phyloP scores from a whole-genome alignment of 2,329 filamentous ascomycete genomes.

The Trichoderma semiorbis region DNA sequence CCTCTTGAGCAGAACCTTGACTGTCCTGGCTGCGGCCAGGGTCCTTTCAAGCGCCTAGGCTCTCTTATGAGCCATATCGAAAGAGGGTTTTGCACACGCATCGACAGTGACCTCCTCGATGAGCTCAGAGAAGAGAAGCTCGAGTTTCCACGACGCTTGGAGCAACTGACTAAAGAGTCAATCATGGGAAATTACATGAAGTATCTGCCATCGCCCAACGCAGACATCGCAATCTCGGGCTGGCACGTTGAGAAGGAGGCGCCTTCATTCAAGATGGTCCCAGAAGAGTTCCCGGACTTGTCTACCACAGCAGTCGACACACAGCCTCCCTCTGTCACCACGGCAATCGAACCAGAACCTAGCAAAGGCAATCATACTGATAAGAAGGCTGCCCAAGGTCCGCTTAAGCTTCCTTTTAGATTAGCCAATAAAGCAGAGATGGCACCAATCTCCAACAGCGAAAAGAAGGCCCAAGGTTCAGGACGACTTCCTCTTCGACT shows the following conservation, averaged over 20 bases:
- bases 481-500: background rate
- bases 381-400: background rate
- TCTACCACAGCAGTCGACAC: background rate
- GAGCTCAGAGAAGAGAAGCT: constrained; percentile 36
- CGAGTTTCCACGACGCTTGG: constrained; percentile 33
- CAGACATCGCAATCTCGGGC: background rate
- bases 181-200: constrained; percentile 29
- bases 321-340: background rate
- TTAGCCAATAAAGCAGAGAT: background rate
- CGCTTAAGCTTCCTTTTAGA: background rate
- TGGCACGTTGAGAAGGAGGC: background rate
- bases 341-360: background rate
- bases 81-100: constrained; percentile 34
- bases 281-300: constrained; percentile 22
- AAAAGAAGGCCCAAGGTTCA: background rate
- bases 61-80: constrained; percentile 47
- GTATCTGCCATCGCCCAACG: constrained; percentile 24
- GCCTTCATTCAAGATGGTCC: constrained; percentile 10
- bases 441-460: background rate
- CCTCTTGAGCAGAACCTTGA: constrained; percentile 38
- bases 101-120: constrained; percentile 34
- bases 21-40: constrained; percentile 45
- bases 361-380: no score
- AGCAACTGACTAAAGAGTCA: constrained; percentile 26
- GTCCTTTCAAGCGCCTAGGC: constrained; percentile 36